Conservation (phyloP, 1,284 basidiomycete species). For the Hemileia vastatrix region DNA sequence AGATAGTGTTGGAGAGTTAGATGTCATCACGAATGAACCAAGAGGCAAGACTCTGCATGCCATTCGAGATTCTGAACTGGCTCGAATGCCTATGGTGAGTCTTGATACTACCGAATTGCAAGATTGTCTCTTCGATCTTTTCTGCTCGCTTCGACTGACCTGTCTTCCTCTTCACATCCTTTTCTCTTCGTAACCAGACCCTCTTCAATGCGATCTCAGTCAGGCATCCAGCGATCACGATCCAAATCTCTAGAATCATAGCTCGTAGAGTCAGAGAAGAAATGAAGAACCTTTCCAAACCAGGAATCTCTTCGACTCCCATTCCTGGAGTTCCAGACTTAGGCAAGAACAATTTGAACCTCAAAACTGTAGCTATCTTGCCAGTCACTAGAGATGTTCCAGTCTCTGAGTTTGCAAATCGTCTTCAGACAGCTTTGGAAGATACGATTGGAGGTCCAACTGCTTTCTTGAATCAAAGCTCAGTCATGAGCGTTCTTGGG, state of each 20-base stretch:
- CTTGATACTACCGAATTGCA: background rate
- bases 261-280: background rate
- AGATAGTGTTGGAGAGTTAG: slow-evolving; percentile 5
- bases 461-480: slow-evolving; percentile 39
- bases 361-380: slow-evolving; percentile 45
- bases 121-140: background rate
- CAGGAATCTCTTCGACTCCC: background rate
- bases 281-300: slow-evolving; percentile 14
- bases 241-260: slow-evolving; percentile 3
- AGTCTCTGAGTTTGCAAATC: slow-evolving; percentile 39
- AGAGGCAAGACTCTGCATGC: background rate
- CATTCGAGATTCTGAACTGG: background rate
- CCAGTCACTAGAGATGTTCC: slow-evolving; percentile 44
- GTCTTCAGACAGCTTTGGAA: slow-evolving; percentile 37
- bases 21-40: slow-evolving; percentile 1
- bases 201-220: slow-evolving; percentile 4
- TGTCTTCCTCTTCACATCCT: background rate
- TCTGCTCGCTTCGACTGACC: background rate
- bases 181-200: background rate
- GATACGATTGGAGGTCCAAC: slow-evolving; percentile 37
- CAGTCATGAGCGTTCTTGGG: slow-evolving; percentile 41
- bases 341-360: background rate
- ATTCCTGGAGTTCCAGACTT: too few species aligned
- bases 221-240: slow-evolving; percentile 1
- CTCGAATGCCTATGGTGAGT: slow-evolving; percentile 1